Evolutionary conservation across 257 asterid species (phyloP), one percentile per base, ranked within the genome.

Genomic region (Scutellaria baicalensis): DNA sequence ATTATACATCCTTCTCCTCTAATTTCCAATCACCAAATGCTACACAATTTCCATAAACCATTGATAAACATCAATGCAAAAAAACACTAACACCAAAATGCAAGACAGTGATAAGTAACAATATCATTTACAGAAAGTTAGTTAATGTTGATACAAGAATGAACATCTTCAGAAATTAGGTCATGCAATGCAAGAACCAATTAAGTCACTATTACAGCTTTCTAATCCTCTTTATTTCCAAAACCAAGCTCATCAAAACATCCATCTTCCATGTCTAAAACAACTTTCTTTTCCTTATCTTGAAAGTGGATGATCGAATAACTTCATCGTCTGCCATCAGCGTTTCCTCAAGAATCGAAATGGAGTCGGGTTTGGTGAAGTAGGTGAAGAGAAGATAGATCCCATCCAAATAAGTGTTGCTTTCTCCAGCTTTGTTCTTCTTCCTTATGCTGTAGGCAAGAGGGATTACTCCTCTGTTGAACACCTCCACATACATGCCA

Each of bases 401-500:
- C 0, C 99, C 99, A 72, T 94, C 99, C 85, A 91, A 67, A 76
- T 94, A 94, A 3, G 87, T 91, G 83, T 91, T 91, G 70, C 81
- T 89, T 78, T 94, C 99, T 70, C 99, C 99, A 4, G 92, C 96
- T 70, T 79, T 91, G 76, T 94, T 94, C 65, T 79, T 89, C 90
- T 79, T 89, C 84, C 59, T 85, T 70, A 94, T 91, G 82, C 84
- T 67, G 81, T 94, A 94, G 3, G 99, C 96, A 9, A 91, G 90
- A 2, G 99, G 99, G 77, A 94, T 89, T 44, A 94, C 95, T 7
- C 99, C 99, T 65, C 97, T 81, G 76, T 94, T 94, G 89, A 87
- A 91, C 73, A 94, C 96, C 74, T 91, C 97, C 43, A 89, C 90
- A n/a, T 94, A 89, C 99, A 91, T 89, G 2, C 93, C 97, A 3